Percentiles rank a stretch among this genome's conserved stretches.
Conservation (phyloP, 2,329 filamentous ascomycete species). For the Exophiala spinifera region DNA sequence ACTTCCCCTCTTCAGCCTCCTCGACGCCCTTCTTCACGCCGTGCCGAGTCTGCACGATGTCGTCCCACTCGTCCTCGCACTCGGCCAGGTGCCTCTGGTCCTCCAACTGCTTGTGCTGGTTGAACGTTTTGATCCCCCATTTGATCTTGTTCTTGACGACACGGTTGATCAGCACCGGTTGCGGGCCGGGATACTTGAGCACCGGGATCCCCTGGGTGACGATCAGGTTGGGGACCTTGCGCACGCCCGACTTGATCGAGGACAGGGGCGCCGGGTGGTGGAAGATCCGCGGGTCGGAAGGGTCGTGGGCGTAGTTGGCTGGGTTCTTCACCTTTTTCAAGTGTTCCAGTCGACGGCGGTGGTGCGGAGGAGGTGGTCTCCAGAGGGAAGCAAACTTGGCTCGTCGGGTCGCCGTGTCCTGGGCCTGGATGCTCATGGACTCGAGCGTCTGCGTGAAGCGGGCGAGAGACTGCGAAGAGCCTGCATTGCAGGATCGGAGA, state of each 20-base stretch:
- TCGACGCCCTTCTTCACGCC: neutral
- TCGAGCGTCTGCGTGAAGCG: conserved; percentile 14
- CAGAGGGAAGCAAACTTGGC: conserved; percentile 8
- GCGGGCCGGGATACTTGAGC: conserved; percentile 45
- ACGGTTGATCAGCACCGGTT: conserved; percentile 39
- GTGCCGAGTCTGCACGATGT: conserved; percentile 27
- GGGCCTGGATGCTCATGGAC: conserved; percentile 8
- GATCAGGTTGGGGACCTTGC: conserved; percentile 41
- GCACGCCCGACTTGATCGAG: conserved; percentile 31
- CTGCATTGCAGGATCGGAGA: conserved; percentile 11
- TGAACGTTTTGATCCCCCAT: conserved; percentile 36
- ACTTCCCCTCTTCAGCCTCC: neutral
- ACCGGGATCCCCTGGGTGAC: conserved; percentile 41
- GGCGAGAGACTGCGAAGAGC: conserved; percentile 9
- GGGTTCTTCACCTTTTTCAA: conserved; percentile 6
- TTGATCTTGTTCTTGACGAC: conserved; percentile 38
- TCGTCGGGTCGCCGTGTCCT: conserved; percentile 2
- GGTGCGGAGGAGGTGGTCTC: conserved; percentile 10
- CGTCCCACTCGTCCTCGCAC: conserved; percentile 44
- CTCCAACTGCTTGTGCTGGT: conserved; percentile 34
- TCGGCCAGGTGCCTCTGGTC: conserved; percentile 34
- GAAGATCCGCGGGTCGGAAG: conserved; percentile 18
- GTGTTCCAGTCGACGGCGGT: conserved; percentile 12
- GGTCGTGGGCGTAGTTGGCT: conserved; percentile 7
- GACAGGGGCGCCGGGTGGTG: conserved; percentile 20